phyloP scores from a whole-genome alignment of 2,329 filamentous ascomycete genomes.

The Verticillium nonalfalfae region DNA sequence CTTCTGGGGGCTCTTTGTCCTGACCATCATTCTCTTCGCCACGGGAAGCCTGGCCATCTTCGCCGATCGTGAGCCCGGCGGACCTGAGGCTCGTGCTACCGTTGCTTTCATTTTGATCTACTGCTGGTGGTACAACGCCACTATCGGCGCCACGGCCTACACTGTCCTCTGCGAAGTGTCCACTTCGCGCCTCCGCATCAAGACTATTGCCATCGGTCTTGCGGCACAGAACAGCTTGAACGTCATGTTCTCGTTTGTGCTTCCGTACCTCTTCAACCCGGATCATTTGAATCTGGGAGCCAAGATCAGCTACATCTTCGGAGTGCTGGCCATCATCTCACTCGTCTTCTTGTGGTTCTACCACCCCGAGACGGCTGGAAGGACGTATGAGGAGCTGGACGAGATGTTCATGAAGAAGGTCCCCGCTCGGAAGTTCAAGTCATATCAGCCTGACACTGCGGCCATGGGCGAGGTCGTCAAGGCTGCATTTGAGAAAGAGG shows the following conservation, averaged over 20 bases:
- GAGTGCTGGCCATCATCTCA: constrained; percentile 21
- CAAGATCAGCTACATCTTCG: constrained; percentile 34
- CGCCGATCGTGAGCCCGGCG: not conserved
- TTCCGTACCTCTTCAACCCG: constrained; percentile 16
- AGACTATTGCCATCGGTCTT: constrained; percentile 30
- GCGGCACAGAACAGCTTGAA: constrained; percentile 20
- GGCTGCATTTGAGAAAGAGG: not conserved
- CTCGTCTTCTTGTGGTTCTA: constrained; percentile 25
- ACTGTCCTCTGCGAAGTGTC: constrained; percentile 29
- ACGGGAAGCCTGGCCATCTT: constrained; percentile 19
- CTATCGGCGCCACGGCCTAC: constrained; percentile 31
- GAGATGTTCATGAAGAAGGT: constrained; percentile 18
- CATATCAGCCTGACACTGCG: constrained; percentile 8
- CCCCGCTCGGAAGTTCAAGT: constrained; percentile 17
- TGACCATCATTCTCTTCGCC: constrained; percentile 32
- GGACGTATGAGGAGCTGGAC: constrained; percentile 18
- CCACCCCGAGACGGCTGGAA: constrained; percentile 25
- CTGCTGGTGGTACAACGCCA: constrained; percentile 30
- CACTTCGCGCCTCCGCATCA: constrained; percentile 28
- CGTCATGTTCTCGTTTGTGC: constrained; percentile 9
- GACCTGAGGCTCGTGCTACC: constrained; percentile 9
- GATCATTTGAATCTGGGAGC: constrained; percentile 24
- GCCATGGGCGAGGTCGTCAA: not conserved
- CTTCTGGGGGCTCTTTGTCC: constrained; percentile 22
- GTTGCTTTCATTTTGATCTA: constrained; percentile 30